Conservation (phyloP, 176 grass and related monocot genomes). For the Oryza nivara region DNA sequence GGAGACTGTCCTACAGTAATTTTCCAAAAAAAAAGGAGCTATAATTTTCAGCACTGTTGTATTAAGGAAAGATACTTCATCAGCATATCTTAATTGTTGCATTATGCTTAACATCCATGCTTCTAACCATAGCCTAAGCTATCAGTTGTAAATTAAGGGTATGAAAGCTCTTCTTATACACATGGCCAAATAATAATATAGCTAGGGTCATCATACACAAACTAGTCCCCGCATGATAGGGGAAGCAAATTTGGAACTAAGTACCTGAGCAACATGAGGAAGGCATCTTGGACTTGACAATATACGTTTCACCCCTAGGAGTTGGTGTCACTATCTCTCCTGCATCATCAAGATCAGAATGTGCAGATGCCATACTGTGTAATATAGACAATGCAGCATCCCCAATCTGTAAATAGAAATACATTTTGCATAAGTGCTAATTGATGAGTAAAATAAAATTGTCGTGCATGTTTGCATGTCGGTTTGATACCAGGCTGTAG, state of each 20-base stretch:
- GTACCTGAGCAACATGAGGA: conserved; percentile 96
- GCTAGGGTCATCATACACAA: not conserved
- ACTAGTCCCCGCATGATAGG: conserved; percentile 25
- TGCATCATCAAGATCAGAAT: conserved; percentile 98
- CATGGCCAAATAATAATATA: not conserved
- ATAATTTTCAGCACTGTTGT: conserved; percentile 14
- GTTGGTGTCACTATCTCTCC: conserved; percentile 98
- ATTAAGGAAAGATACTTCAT: conserved; percentile 17
- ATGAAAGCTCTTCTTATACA: conserved; percentile 7
- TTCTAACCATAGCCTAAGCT: conserved; percentile 13
- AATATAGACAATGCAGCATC: conserved; percentile 86
- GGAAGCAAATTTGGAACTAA: conserved; percentile 29
- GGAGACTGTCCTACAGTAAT: too few relatives aligned
- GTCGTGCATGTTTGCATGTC: not conserved
- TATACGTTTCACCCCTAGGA: conserved; percentile 90
- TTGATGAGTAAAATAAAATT: not conserved
- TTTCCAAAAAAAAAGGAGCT: not conserved
- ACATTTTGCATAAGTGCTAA: conserved; percentile 2
- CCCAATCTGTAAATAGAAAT: conserved; percentile 68
- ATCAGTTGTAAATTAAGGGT: not conserved
- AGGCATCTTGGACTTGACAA: conserved; percentile 95
- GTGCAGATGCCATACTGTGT: conserved; percentile 92
- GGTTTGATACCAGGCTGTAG: conserved; percentile 4
- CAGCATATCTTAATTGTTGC: not conserved
- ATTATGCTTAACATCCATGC: conserved; percentile 10